A percentile compares a stretch with the other conserved stretches of the same genome.
These are phyloP conservation scores for Psilocybe tampanensis DNA, from an alignment of 768 basidiomycete species.

Conservation along the genomic window DNA sequence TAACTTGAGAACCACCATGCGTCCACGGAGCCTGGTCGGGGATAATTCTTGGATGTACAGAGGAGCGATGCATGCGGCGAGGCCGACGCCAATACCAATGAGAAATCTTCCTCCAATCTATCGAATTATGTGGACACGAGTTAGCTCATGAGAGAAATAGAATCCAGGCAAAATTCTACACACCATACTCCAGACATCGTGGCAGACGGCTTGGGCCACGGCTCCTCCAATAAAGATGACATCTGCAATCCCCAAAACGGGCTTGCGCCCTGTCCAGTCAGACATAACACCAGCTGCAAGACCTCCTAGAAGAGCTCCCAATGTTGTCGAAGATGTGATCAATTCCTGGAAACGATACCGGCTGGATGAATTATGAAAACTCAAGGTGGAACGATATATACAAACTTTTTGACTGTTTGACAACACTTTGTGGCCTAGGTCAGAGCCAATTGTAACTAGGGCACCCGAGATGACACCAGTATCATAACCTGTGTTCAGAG, in stretches of 20 bases:
- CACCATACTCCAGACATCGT: constrained; percentile 73
- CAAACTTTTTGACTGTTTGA: constrained; percentile 66
- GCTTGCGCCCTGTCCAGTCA: constrained; percentile 69
- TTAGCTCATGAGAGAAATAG: background rate
- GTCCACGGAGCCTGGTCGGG: constrained; percentile 70
- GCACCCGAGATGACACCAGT: constrained; percentile 83
- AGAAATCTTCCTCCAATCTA: constrained; percentile 75
- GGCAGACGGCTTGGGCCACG: constrained; percentile 68
- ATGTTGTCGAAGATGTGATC: constrained; percentile 78
- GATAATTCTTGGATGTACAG: constrained; percentile 86
- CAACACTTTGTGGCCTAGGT: constrained; percentile 59
- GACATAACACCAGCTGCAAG: constrained; percentile 69
- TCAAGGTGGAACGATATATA: background rate
- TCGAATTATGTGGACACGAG: background rate
- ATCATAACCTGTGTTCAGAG: constrained; percentile 60
- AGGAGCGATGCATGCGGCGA: constrained; percentile 78
- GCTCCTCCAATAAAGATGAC: constrained; percentile 77
- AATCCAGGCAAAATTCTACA: constrained; percentile 14
- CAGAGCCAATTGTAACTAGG: constrained; percentile 70
- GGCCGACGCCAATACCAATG: constrained; percentile 73
- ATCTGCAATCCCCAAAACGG: constrained; percentile 68
- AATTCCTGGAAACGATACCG: constrained; percentile 53
- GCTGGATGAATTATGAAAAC: too few relatives aligned
- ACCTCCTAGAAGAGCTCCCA: constrained; percentile 78
- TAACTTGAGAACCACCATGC: constrained; percentile 77